These are phyloP conservation scores for Panaeolus cyanescens DNA, from an alignment of 768 basidiomycete genomes.

Conservation along the genomic window DNA sequence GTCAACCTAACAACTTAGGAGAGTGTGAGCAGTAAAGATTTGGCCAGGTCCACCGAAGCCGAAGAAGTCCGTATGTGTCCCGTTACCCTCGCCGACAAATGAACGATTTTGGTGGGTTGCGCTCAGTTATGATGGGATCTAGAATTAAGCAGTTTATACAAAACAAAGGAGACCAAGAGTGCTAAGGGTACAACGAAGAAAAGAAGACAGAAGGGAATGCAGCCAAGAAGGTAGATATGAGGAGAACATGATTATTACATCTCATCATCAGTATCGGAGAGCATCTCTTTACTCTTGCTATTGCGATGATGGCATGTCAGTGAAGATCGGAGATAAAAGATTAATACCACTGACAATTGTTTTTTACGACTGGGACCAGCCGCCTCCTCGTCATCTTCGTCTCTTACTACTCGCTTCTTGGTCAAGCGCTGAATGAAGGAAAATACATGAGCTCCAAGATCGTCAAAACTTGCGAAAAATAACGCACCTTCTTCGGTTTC, in stretches of 20 bases:
- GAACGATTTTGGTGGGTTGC: too few species aligned
- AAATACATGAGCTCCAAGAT: constrained; percentile 16
- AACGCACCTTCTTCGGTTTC: constrained; percentile 70
- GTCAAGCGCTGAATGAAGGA: constrained; percentile 37
- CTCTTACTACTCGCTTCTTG: constrained; percentile 78
- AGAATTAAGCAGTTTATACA: neutral
- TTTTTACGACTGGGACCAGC: constrained; percentile 73
- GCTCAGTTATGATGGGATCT: too few species aligned
- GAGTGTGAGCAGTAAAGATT: neutral
- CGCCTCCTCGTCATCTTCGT: constrained; percentile 74
- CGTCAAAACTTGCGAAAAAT: neutral
- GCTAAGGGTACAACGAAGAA: neutral
- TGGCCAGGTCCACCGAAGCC: neutral
- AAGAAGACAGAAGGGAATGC: neutral
- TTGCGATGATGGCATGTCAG: constrained; percentile 10
- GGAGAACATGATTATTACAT: constrained; percentile 48
- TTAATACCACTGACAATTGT: constrained; percentile 57
- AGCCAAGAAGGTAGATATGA: neutral
- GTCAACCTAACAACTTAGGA: neutral
- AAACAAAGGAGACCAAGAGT: neutral
- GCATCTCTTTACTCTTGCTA: constrained; percentile 88
- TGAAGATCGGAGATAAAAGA: neutral
- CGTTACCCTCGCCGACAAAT: too few species aligned
- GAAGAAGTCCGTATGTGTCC: neutral
- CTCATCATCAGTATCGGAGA: constrained; percentile 88